Evolutionary conservation across 345 rosid genomes (phyloP).

Genomic region (Viola odorata): DNA sequence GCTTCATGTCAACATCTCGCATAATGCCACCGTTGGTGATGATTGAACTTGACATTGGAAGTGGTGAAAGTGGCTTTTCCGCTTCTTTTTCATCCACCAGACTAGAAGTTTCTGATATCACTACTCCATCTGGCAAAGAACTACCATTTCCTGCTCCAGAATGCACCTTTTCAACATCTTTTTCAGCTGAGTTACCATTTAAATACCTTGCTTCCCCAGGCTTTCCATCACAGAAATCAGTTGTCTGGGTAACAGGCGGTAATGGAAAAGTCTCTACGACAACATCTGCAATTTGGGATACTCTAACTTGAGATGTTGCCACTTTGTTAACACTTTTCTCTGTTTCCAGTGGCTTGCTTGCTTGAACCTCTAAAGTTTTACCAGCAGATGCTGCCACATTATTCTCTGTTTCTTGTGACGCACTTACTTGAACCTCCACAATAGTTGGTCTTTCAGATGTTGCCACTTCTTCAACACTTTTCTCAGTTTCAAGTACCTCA

Average conservation of each 20-base stretch:
- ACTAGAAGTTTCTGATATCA: slow-evolving; percentile 14
- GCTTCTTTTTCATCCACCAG: slow-evolving; percentile 18
- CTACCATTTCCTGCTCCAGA: slow-evolving; percentile 13
- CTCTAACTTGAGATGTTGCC: slow-evolving; percentile 11
- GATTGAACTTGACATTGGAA: background rate
- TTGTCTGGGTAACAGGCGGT: slow-evolving; percentile 24
- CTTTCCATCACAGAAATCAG: slow-evolving; percentile 22
- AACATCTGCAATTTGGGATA: slow-evolving; percentile 28
- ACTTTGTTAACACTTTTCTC: slow-evolving; percentile 9
- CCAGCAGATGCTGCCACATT: background rate
- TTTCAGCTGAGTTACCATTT: slow-evolving; percentile 18
- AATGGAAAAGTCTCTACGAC: slow-evolving; percentile 53
- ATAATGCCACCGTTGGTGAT: slow-evolving; percentile 3
- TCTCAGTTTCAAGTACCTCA: slow-evolving; percentile 18
- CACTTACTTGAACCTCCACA: slow-evolving; percentile 8
- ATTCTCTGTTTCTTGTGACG: slow-evolving; percentile 17
- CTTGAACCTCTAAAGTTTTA: slow-evolving; percentile 15
- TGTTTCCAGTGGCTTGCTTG: slow-evolving; percentile 16
- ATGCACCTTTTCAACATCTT: slow-evolving; percentile 20
- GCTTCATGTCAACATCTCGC: slow-evolving; percentile 11
- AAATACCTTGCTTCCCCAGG: slow-evolving; percentile 12
- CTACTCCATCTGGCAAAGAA: slow-evolving; percentile 6
- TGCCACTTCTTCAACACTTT: slow-evolving; percentile 1
- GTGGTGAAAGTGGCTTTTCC: background rate
- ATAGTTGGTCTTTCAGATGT: background rate